Evolutionary conservation across 352 stramenopile genomes (phyloP).

Genomic region (Phytopythium sindhum): DNA sequence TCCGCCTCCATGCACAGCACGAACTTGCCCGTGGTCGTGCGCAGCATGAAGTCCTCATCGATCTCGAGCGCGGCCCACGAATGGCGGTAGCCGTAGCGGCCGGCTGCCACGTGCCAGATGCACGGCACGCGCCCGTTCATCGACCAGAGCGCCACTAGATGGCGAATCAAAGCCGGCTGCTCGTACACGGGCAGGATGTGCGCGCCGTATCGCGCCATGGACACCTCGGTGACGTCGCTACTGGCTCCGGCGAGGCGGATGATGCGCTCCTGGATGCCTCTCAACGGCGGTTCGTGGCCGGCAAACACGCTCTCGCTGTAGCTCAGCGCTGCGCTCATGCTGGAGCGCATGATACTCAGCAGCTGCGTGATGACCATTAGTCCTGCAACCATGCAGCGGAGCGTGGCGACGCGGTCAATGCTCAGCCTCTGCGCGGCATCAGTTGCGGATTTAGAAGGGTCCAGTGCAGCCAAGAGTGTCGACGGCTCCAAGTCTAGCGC

Average conservation of each 20-base stretch:
- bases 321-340: slow-evolving; percentile 34
- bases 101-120: slow-evolving; percentile 46
- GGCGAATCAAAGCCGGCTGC: slow-evolving; percentile 35
- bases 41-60: slow-evolving; percentile 50
- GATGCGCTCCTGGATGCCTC: slow-evolving; percentile 53
- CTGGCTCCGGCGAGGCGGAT: slow-evolving; percentile 51
- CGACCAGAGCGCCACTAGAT: slow-evolving; percentile 52
- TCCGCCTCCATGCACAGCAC: slow-evolving; percentile 67
- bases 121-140: slow-evolving; percentile 51
- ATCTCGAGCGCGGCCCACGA: slow-evolving; percentile 47
- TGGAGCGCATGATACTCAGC: slow-evolving; percentile 55
- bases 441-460: slow-evolving; percentile 24
- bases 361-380: slow-evolving; percentile 67
- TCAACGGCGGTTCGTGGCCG: slow-evolving; percentile 43
- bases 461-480: slow-evolving; percentile 24
- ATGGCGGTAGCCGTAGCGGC: slow-evolving; percentile 59
- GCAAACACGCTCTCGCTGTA: slow-evolving; percentile 53
- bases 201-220: slow-evolving; percentile 55
- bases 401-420: slow-evolving; percentile 43
- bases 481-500: slow-evolving; percentile 34
- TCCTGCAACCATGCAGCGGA: slow-evolving; percentile 45
- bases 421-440: slow-evolving; percentile 38
- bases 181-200: slow-evolving; percentile 68
- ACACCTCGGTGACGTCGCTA: slow-evolving; percentile 66
- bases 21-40: slow-evolving; percentile 60